Conservation (phyloP, 2,329 filamentous ascomycete genomes). For the Fusarium sp. region DNA sequence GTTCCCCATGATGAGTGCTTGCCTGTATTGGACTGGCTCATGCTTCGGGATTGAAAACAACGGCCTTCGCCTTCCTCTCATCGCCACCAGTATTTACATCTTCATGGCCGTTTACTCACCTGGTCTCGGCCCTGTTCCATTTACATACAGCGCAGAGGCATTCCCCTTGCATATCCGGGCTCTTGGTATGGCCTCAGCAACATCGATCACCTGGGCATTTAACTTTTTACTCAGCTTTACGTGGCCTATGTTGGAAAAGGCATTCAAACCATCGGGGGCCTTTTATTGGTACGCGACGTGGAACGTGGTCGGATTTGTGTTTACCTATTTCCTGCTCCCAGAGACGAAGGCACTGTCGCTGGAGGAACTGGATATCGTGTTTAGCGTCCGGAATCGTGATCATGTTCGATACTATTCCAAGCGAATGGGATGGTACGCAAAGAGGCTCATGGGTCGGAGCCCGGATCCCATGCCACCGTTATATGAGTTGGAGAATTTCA, state of each 20-base stretch:
- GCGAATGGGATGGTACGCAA: slow-evolving; percentile 20
- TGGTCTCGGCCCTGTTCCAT: slow-evolving; percentile 42
- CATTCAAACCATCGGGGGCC: slow-evolving; percentile 42
- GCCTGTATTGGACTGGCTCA: slow-evolving; percentile 42
- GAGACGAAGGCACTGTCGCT: slow-evolving; percentile 61
- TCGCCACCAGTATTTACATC: slow-evolving; percentile 48
- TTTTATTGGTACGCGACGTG: slow-evolving; percentile 47
- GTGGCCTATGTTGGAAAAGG: slow-evolving; percentile 44
- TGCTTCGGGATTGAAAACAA: background rate
- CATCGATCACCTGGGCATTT: slow-evolving; percentile 48
- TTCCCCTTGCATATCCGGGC: slow-evolving; percentile 50
- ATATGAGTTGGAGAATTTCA: background rate
- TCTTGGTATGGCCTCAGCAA: slow-evolving; percentile 51
- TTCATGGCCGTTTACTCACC: slow-evolving; percentile 50
- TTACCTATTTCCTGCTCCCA: slow-evolving; percentile 60
- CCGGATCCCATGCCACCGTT: background rate
- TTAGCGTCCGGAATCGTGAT: slow-evolving; percentile 52
- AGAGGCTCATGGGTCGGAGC: background rate
- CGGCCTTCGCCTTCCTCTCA: slow-evolving; percentile 38
- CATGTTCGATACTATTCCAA: slow-evolving; percentile 52
- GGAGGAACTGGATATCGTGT: slow-evolving; percentile 61
- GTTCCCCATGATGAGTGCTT: slow-evolving; percentile 8
- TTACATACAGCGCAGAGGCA: slow-evolving; percentile 48
- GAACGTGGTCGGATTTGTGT: slow-evolving; percentile 52
- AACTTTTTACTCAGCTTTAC: slow-evolving; percentile 48